Conservation (phyloP, 2,329 filamentous ascomycete species). For the Colletotrichum nymphaeae region DNA sequence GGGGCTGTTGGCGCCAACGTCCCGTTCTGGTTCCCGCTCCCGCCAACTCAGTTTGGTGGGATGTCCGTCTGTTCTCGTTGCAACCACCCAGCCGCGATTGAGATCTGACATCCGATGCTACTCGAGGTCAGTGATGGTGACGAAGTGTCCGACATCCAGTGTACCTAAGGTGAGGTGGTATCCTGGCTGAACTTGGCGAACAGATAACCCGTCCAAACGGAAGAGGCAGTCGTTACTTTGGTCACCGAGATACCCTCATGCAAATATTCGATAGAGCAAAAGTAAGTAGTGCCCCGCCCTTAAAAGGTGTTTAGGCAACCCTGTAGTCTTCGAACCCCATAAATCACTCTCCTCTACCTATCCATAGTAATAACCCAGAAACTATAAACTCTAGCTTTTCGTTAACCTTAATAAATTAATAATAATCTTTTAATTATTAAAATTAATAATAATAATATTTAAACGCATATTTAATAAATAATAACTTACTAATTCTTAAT, state of each 20-base stretch:
- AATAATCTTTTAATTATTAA: too few species aligned
- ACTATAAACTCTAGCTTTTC: too few species aligned
- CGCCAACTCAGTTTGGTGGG: background rate
- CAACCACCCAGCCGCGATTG: background rate
- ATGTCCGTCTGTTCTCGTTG: background rate
- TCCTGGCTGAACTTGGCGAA: background rate
- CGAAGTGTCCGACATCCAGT: background rate
- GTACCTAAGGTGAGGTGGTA: background rate
- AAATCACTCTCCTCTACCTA: too few species aligned
- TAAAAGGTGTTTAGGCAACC: too few species aligned
- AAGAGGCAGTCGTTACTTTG: background rate
- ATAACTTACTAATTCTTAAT: too few species aligned
- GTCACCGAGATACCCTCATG: background rate
- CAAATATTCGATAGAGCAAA: too few species aligned
- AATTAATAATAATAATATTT: too few species aligned
- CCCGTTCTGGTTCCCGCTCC: constrained; percentile 5
- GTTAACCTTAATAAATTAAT: too few species aligned
- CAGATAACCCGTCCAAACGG: background rate
- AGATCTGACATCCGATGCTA: constrained; percentile 6
- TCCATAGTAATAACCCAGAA: too few species aligned
- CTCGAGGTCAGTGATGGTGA: background rate
- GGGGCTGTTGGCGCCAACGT: constrained; percentile 2
- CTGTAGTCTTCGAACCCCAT: too few species aligned
- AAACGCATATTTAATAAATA: too few species aligned
- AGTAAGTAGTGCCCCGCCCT: too few species aligned